phyloP scores from a whole-genome alignment of 192 early-diverging fungal species.

The Phlyctochytrium planicorne region DNA sequence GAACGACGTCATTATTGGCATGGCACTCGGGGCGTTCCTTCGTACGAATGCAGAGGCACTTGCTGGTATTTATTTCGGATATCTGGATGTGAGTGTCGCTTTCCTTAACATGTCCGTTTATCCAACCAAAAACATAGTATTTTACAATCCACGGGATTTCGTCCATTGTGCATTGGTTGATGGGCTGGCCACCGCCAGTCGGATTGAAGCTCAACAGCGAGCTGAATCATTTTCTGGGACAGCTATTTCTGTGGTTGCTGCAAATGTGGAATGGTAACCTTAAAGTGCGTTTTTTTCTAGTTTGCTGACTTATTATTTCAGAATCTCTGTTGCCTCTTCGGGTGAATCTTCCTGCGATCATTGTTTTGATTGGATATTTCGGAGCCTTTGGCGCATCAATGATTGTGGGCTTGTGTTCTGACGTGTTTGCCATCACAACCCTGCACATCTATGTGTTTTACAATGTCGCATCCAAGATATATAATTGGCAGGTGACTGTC shows the following conservation, averaged over 20 bases:
- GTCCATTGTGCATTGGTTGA: constrained; percentile 81
- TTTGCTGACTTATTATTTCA: constrained; percentile 16
- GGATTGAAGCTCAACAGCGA: constrained; percentile 96
- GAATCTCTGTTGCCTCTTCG: constrained; percentile 26
- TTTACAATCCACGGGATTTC: constrained; percentile 21
- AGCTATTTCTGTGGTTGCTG: constrained; percentile 87
- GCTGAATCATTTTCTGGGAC: constrained; percentile 83
- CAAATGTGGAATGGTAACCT: constrained; percentile 74
- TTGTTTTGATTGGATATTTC: constrained; percentile 68
- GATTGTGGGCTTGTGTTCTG: constrained; percentile 78
- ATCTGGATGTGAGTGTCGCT: constrained; percentile 17
- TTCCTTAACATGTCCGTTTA: constrained; percentile 3
- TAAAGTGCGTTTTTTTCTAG: not conserved
- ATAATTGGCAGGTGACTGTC: constrained; percentile 85
- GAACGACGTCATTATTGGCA: constrained; percentile 87
- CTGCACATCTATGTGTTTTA: constrained; percentile 96
- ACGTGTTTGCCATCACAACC: constrained; percentile 80
- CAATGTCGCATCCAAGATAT: constrained; percentile 87
- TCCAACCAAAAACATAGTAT: constrained; percentile 5
- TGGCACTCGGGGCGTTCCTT: constrained; percentile 72
- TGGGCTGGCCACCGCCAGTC: constrained; percentile 74
- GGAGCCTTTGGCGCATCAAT: constrained; percentile 85
- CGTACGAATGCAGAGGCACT: constrained; percentile 59
- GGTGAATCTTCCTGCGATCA: constrained; percentile 52
- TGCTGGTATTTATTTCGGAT: constrained; percentile 28